These are phyloP conservation scores for Leptographium flavum DNA, from an alignment of 2,329 filamentous ascomycete species.

Conservation along the genomic window DNA sequence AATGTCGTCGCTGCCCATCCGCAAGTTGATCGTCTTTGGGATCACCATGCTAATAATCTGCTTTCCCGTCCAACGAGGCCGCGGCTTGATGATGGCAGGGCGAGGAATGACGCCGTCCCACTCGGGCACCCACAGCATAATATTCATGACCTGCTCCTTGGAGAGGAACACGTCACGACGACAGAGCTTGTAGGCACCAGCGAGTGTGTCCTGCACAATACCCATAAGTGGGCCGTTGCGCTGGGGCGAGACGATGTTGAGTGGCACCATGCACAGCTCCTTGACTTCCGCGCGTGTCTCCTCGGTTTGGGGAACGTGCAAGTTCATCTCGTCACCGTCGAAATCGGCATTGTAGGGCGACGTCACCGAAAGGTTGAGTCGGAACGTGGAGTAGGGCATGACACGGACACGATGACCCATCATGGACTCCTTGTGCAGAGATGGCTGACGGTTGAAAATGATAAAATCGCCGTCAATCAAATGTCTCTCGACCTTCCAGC, in stretches of 20 bases:
- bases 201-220: conserved; percentile 96
- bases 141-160: conserved; percentile 88
- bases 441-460: conserved; percentile 99
- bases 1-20: conserved; percentile 46
- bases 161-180: conserved; percentile 82
- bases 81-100: conserved; percentile 86
- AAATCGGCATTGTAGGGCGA: conserved; percentile 99
- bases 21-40: conserved; percentile 71
- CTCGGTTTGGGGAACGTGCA: conserved; percentile 96
- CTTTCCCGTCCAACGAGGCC: conserved; percentile 93
- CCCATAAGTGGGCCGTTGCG: conserved; percentile 97
- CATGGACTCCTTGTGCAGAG: conserved; percentile 99
- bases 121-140: conserved; percentile 91
- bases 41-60: conserved; percentile 92
- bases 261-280: conserved; percentile 91
- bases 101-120: conserved; percentile 93
- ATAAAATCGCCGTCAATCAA: conserved; percentile 94
- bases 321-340: conserved; percentile 99
- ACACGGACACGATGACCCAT: conserved; percentile 97
- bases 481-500: conserved; percentile 97
- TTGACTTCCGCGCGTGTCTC: conserved; percentile 91
- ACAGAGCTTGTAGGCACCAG: conserved; percentile 93
- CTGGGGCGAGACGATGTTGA: conserved; percentile 96
- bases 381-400: conserved; percentile 98
- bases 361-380: conserved; percentile 92